A percentile compares a stretch with the other conserved stretches of the same genome.
These are phyloP conservation scores for Discostella stelligera DNA, from an alignment of 352 stramenopile genomes.

Conservation along the genomic window DNA sequence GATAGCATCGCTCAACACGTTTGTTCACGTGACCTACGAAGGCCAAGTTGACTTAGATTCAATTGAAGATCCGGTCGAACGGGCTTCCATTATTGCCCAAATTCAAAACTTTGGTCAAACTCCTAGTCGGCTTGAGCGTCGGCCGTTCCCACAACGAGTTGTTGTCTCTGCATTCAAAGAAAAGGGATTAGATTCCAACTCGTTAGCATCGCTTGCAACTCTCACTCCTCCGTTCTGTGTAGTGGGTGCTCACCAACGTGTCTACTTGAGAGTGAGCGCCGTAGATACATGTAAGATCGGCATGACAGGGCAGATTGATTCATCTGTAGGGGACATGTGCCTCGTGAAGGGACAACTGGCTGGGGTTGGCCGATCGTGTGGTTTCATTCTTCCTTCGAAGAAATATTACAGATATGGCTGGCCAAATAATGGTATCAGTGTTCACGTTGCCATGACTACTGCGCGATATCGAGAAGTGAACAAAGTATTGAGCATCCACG, in stretches of 20 bases:
- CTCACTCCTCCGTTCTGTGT: slow-evolving; percentile 82
- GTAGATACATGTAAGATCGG: slow-evolving; percentile 79
- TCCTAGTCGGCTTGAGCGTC: slow-evolving; percentile 75
- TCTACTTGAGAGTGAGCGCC: slow-evolving; percentile 61
- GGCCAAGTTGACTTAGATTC: slow-evolving; percentile 94
- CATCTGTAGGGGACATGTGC: slow-evolving; percentile 80
- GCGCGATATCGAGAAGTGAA: slow-evolving; percentile 75
- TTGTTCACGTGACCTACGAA: slow-evolving; percentile 99
- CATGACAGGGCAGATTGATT: slow-evolving; percentile 69
- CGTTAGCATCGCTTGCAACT: slow-evolving; percentile 66
- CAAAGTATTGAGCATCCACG: slow-evolving; percentile 80
- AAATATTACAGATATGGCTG: slow-evolving; percentile 80
- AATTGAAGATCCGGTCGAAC: slow-evolving; percentile 90
- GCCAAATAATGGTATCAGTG: slow-evolving; percentile 79
- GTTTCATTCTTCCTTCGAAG: slow-evolving; percentile 72
- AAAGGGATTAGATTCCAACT: slow-evolving; percentile 77
- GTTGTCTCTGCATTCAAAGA: slow-evolving; percentile 65
- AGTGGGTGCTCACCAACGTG: slow-evolving; percentile 72
- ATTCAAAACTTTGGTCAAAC: slow-evolving; percentile 86
- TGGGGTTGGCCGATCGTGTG: slow-evolving; percentile 75
- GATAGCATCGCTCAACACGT: slow-evolving; percentile 94
- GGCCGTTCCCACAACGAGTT: slow-evolving; percentile 68
- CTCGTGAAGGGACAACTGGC: slow-evolving; percentile 78
- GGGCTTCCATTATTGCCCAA: slow-evolving; percentile 89
- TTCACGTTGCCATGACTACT: slow-evolving; percentile 73